Evolutionary conservation across 768 basidiomycete genomes (phyloP), one percentile per base, ranked within the genome.

Genomic region (Candolleomyces aberdarensis): DNA sequence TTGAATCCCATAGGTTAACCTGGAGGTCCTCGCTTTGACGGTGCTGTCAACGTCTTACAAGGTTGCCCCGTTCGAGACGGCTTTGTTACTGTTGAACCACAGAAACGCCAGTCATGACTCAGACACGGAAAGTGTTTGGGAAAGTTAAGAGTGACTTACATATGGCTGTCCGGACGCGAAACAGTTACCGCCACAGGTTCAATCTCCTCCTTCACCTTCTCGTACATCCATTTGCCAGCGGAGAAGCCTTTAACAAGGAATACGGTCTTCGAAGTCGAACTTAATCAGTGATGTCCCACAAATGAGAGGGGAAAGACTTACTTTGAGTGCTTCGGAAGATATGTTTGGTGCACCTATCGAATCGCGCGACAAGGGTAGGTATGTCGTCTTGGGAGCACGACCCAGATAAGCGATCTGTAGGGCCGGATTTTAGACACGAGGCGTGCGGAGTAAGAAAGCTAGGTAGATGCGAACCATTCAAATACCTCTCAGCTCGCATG

Each of bases 211-310:
- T 74, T 75, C 1, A 85, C 71, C 56, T 74, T 67, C 0, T 70
- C 61, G 62, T 74, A 79, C 17, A 85, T 66, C 74, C 79, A 84
- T 47, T 81, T 77, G 62, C 79, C 83, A 0, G 80, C 79, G 17
- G 80, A 79, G 66, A 84, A 84, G 0, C 83, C 83, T 17, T 83
- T 83, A 13, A 83, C 82, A 1, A 85, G 73, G 57, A 78, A 71
- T 5, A 77, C 70, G 14, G 70, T 69, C 78, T 78, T 47, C 26
- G 13, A 3, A 17, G 17, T n/a, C 17, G 49, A 29, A 19, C n/a
- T 22, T 11, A 54, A 40, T 56, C 17, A 43, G 40, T 7, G 7
- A 14, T 29, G 3, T 56, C 22, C 39, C 32, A 36, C 40, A 17
- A 17, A 9, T 13, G 36, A n/a, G n/a, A n/a, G n/a, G n/a, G n/a